Percentiles rank a stretch among this genome's conserved stretches.
phyloP scores from a whole-genome alignment of 805 yeast genomes.

The Komagataella mondaviorum region DNA sequence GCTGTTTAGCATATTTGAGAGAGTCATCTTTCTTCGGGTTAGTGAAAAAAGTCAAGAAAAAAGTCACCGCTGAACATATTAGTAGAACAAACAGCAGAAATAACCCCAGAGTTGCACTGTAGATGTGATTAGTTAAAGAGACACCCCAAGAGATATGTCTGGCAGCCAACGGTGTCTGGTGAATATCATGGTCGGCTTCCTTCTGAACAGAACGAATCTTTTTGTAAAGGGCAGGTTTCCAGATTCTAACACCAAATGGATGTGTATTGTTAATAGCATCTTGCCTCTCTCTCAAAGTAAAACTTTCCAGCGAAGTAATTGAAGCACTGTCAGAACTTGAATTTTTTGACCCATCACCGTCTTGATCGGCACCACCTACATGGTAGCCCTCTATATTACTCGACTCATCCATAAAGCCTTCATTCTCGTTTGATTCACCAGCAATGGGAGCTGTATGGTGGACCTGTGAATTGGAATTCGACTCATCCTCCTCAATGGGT shows the following conservation, averaged over 20 bases:
- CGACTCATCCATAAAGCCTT: slow-evolving; percentile 4
- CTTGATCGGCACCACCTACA: slow-evolving; percentile 6
- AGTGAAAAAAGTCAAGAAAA: slow-evolving; percentile 24
- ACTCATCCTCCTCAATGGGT: slow-evolving; percentile 6
- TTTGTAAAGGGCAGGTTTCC: slow-evolving; percentile 97
- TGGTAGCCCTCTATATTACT: slow-evolving; percentile 6
- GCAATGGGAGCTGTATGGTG: neutral
- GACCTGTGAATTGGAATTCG: neutral
- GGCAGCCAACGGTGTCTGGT: slow-evolving; percentile 43
- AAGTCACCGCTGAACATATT: slow-evolving; percentile 31
- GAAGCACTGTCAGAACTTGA: slow-evolving; percentile 21
- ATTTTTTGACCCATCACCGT: slow-evolving; percentile 6
- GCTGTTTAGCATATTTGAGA: slow-evolving; percentile 46
- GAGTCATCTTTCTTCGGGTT: slow-evolving; percentile 32
- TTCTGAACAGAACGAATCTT: slow-evolving; percentile 83
- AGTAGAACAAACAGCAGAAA: slow-evolving; percentile 40
- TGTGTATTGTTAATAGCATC: slow-evolving; percentile 94
- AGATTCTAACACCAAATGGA: slow-evolving; percentile 95
- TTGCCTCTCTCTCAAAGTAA: slow-evolving; percentile 83
- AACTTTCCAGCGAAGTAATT: slow-evolving; percentile 54
- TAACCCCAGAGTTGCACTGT: slow-evolving; percentile 68
- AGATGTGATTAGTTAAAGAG: slow-evolving; percentile 50
- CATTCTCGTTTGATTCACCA: neutral
- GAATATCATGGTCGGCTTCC: slow-evolving; percentile 88
- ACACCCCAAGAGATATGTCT: slow-evolving; percentile 48